Evolutionary conservation across 2,329 filamentous ascomycete genomes (phyloP).

Genomic region (Epichloe glyceriae): DNA sequence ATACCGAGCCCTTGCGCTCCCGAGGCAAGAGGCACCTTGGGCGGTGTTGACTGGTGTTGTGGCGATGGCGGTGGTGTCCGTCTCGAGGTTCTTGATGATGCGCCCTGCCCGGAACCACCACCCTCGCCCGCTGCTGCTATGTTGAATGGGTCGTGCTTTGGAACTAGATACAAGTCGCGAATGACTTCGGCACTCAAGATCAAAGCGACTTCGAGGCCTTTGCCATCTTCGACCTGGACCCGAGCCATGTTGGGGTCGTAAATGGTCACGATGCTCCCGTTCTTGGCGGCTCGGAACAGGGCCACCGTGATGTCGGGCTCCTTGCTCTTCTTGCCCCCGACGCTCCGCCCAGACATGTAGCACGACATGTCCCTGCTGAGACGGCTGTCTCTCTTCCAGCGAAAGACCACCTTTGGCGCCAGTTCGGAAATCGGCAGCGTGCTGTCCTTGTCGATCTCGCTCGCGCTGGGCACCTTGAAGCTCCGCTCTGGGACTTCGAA

Average conservation of each 20-base stretch:
- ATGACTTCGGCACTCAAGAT: slow-evolving; percentile 50
- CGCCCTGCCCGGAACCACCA: background rate
- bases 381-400: slow-evolving; percentile 80
- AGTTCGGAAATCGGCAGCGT: slow-evolving; percentile 26
- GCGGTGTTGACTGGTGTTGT: background rate
- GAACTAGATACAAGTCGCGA: slow-evolving; percentile 50
- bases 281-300: slow-evolving; percentile 59
- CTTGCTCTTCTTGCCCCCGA: slow-evolving; percentile 66
- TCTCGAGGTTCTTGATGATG: background rate
- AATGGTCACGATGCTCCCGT: slow-evolving; percentile 58
- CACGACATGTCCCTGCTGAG: slow-evolving; percentile 81
- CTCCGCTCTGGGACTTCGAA: slow-evolving; percentile 83
- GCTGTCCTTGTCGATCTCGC: slow-evolving; percentile 62
- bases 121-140: slow-evolving; percentile 31
- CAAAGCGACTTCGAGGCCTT: slow-evolving; percentile 78
- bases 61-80: slow-evolving; percentile 16
- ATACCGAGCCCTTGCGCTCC: slow-evolving; percentile 23
- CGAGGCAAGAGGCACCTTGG: slow-evolving; percentile 15
- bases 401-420: slow-evolving; percentile 68
- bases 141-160: slow-evolving; percentile 68
- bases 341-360: slow-evolving; percentile 67
- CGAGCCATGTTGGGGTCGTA: slow-evolving; percentile 88
- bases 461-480: slow-evolving; percentile 69
- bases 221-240: slow-evolving; percentile 86
- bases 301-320: slow-evolving; percentile 95